Evolutionary conservation across 2,329 filamentous ascomycete genomes (phyloP).

Genomic region (Fusarium beomiforme): DNA sequence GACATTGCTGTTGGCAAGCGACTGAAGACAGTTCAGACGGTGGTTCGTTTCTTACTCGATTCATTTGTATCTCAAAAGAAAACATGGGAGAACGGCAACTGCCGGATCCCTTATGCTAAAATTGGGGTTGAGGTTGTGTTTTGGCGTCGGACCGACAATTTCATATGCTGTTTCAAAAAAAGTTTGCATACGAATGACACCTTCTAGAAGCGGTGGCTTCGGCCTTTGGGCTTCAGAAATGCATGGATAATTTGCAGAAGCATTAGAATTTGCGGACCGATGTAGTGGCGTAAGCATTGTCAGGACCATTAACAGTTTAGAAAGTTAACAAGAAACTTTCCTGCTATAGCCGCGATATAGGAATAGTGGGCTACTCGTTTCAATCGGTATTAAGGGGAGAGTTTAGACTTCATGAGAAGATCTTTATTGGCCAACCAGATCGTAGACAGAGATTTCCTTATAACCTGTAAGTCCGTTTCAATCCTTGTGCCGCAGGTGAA

Average conservation of each 20-base stretch:
- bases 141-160: background rate
- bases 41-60: no score
- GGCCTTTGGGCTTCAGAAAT: background rate
- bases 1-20: no score
- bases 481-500: background rate
- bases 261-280: no score
- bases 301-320: no score
- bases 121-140: accelerated
- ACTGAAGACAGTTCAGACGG: no score
- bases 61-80: no score
- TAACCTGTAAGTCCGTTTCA: background rate
- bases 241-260: background rate
- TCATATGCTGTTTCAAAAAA: background rate
- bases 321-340: background rate
- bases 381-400: background rate
- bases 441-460: background rate
- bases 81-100: background rate
- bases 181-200: background rate
- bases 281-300: background rate
- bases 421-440: background rate
- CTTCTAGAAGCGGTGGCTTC: background rate
- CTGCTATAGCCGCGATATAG: background rate
- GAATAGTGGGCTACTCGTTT: background rate
- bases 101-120: background rate
- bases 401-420: background rate